Percentiles rank a stretch among this genome's conserved stretches.
phyloP scores from a whole-genome alignment of 31 red algal species.

The Asparagopsis taxiformis region DNA sequence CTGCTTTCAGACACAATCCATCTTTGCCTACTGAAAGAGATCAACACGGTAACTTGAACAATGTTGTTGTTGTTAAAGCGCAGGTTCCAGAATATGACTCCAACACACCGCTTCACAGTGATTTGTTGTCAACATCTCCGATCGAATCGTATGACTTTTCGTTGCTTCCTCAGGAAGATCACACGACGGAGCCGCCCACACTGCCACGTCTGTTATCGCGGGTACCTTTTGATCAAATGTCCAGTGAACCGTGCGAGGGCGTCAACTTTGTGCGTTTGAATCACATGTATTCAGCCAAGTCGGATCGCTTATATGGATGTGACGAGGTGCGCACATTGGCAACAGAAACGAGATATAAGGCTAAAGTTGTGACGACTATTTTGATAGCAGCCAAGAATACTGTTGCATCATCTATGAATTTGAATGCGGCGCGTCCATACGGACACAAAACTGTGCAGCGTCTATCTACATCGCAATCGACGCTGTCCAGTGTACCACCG shows the following conservation, averaged over 20 bases:
- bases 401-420: neutral
- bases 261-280: conserved; percentile 60
- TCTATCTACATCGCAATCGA: neutral
- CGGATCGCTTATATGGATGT: conserved; percentile 30
- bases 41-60: conserved; percentile 84
- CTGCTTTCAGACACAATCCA: conserved; percentile 48
- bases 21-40: conserved; percentile 63
- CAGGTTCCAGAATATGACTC: conserved; percentile 68
- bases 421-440: neutral
- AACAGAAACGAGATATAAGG: conserved; percentile 32
- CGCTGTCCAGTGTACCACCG: neutral
- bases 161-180: conserved; percentile 53
- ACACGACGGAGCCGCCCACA: conserved; percentile 47
- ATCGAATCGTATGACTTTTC: conserved; percentile 64
- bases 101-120: conserved; percentile 24
- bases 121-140: conserved; percentile 30
- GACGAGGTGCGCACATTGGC: conserved; percentile 47
- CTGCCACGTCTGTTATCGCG: conserved; percentile 50
- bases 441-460: neutral
- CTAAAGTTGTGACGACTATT: conserved; percentile 45
- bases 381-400: conserved; percentile 32
- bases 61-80: conserved; percentile 54
- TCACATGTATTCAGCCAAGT: conserved; percentile 37
- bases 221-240: conserved; percentile 39
- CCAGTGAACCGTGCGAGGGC: neutral